phyloP scores from a whole-genome alignment of 1,139 yeast genomes.

The Hyphopichia wangnamkhiaoensis region DNA sequence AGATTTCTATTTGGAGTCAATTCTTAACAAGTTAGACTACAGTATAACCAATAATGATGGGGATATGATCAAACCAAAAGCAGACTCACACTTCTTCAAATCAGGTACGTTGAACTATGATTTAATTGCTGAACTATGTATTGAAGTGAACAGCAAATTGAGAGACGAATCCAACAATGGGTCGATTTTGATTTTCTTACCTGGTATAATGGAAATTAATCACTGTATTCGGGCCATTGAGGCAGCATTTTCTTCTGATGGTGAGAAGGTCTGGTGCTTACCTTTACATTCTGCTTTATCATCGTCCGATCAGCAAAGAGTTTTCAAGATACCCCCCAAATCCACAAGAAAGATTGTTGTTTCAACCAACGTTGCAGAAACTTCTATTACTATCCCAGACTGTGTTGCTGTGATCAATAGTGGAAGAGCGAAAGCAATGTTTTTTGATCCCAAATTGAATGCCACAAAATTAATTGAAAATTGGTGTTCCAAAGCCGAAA shows the following conservation, averaged over 20 bases:
- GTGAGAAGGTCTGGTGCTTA: slow-evolving; percentile 44
- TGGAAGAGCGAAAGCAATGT: slow-evolving; percentile 80
- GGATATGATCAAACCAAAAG: slow-evolving; percentile 50
- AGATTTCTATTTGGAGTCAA: slow-evolving; percentile 69
- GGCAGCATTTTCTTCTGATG: slow-evolving; percentile 14
- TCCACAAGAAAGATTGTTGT: slow-evolving; percentile 78
- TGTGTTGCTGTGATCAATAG: slow-evolving; percentile 90
- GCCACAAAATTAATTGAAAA: slow-evolving; percentile 73
- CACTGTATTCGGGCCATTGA: slow-evolving; percentile 36
- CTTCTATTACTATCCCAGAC: slow-evolving; percentile 90
- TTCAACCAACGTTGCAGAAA: slow-evolving; percentile 86
- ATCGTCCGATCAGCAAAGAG: slow-evolving; percentile 77
- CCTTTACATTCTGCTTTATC: slow-evolving; percentile 89
- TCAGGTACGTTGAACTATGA: slow-evolving; percentile 74
- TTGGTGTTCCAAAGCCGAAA: slow-evolving; percentile 91
- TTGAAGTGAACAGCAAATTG: slow-evolving; percentile 51
- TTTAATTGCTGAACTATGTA: slow-evolving; percentile 59
- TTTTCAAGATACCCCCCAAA: slow-evolving; percentile 56
- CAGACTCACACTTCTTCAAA: slow-evolving; percentile 64
- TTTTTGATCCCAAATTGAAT: slow-evolving; percentile 66
- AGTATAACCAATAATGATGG: slow-evolving; percentile 47
- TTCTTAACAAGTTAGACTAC: slow-evolving; percentile 57
- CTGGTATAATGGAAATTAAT: slow-evolving; percentile 88
- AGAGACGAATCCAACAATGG: slow-evolving; percentile 50
- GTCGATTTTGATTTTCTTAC: slow-evolving; percentile 79